These are phyloP conservation scores for Sechiopsis laciniata DNA, from an alignment of 306 rosid genomes.

Conservation along the genomic window DNA sequence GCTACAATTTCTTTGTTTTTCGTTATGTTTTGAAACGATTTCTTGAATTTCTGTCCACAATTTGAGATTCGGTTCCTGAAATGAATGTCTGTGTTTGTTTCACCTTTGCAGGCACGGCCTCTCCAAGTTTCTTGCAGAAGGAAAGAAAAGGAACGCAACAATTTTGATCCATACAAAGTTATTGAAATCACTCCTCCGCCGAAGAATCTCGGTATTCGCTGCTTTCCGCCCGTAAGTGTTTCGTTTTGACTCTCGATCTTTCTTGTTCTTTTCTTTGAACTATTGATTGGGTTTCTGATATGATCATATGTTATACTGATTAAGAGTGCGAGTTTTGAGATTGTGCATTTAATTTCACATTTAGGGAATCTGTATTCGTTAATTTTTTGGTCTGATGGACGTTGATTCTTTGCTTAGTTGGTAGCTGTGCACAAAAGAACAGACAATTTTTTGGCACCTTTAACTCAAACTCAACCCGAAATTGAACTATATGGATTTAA, in stretches of 20 bases:
- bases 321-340: not conserved
- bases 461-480: too few species aligned
- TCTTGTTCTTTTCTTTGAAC: not conserved
- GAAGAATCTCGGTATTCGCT: constrained; percentile 79
- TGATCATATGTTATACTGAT: not conserved
- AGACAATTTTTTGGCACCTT: too few species aligned
- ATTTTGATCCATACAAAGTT: constrained; percentile 65
- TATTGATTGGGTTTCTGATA: not conserved
- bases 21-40: not conserved
- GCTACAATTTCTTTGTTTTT: not conserved
- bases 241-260: not conserved
- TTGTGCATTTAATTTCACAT: not conserved
- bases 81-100: not conserved
- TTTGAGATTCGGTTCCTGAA: not conserved
- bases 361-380: not conserved
- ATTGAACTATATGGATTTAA: too few species aligned
- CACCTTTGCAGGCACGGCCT: constrained; percentile 31
- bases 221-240: constrained; percentile 72
- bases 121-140: constrained; percentile 63
- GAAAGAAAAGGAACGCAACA: constrained; percentile 62
- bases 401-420: too few species aligned
- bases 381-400: not conserved
- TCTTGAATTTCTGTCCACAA: not conserved
- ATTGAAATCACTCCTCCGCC: constrained; percentile 96
- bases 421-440: too few species aligned